These are phyloP conservation scores for Chlorella sp. DNA, from an alignment of 139 green algal genomes.

Conservation along the genomic window DNA sequence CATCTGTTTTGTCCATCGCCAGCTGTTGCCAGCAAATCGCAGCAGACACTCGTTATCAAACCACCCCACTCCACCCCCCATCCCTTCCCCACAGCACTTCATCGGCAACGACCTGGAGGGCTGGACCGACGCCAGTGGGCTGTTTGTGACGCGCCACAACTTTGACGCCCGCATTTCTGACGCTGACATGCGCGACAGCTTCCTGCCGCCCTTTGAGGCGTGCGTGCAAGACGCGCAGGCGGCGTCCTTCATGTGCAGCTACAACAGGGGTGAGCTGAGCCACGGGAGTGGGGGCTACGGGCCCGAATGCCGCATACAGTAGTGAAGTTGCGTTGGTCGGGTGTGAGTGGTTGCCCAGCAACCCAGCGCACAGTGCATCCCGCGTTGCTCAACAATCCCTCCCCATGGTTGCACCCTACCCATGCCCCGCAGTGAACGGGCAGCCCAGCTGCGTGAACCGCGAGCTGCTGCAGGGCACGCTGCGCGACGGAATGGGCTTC, in stretches of 20 bases:
- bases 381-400: background rate
- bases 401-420: background rate
- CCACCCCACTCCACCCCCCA: background rate
- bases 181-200: slow-evolving; percentile 5
- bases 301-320: too few relatives aligned
- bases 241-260: background rate
- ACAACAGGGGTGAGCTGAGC: background rate
- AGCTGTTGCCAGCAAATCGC: too few relatives aligned
- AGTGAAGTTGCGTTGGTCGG: too few relatives aligned
- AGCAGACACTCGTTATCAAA: too few relatives aligned
- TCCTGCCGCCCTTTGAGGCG: slow-evolving; percentile 22
- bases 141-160: slow-evolving; percentile 1
- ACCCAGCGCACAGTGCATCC: background rate
- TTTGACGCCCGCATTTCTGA: slow-evolving; percentile 3
- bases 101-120: slow-evolving; percentile 15
- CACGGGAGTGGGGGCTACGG: too few relatives aligned
- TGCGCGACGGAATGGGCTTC: background rate
- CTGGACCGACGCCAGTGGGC: background rate
- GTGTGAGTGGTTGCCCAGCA: too few relatives aligned
- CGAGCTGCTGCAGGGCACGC: background rate
- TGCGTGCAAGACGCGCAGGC: background rate
- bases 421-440: slow-evolving; percentile 5
- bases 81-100: background rate
- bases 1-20: too few relatives aligned
- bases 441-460: background rate